phyloP scores from a whole-genome alignment of 305 asterid genomes.

The Andrographis paniculata region DNA sequence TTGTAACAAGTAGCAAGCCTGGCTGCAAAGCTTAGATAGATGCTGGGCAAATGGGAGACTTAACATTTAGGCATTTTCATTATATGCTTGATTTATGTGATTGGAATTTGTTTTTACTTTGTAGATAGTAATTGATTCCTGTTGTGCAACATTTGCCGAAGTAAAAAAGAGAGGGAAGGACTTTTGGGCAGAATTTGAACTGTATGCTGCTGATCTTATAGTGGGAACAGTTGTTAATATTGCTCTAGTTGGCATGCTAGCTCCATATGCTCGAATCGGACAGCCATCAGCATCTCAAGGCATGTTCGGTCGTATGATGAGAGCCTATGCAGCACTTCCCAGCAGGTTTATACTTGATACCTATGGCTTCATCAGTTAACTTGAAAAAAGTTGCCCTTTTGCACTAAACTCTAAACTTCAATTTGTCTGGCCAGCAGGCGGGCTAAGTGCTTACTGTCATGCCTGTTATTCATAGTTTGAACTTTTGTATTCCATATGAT shows the following conservation, averaged over 20 bases:
- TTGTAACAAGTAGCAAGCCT: neutral
- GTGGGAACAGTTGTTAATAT: slow-evolving; percentile 98
- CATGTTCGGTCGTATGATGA: slow-evolving; percentile 44
- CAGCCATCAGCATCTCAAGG: slow-evolving; percentile 59
- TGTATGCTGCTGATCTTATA: slow-evolving; percentile 84
- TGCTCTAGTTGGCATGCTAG: slow-evolving; percentile 93
- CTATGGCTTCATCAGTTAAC: too few species aligned
- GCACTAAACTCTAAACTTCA: too few species aligned
- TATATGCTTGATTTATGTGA: neutral
- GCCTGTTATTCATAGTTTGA: slow-evolving; percentile 1
- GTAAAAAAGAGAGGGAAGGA: slow-evolving; percentile 94
- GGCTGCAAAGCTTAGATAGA: neutral
- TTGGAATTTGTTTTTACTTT: slow-evolving; percentile 12
- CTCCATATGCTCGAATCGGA: slow-evolving; percentile 91
- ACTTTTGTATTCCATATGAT: neutral
- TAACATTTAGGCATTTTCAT: too few species aligned
- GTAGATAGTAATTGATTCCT: slow-evolving; percentile 88
- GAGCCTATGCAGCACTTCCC: slow-evolving; percentile 84
- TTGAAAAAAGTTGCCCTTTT: too few species aligned
- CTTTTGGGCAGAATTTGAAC: slow-evolving; percentile 94
- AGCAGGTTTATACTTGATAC: slow-evolving; percentile 74
- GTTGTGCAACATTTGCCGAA: slow-evolving; percentile 97
- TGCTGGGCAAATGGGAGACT: too few species aligned
- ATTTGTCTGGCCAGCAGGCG: too few species aligned
- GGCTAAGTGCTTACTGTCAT: too few species aligned